Percentiles rank a stretch among this genome's conserved stretches.
Evolutionary conservation across 2,329 filamentous ascomycete genomes (phyloP).

Genomic region (Cladosporium sp.): DNA sequence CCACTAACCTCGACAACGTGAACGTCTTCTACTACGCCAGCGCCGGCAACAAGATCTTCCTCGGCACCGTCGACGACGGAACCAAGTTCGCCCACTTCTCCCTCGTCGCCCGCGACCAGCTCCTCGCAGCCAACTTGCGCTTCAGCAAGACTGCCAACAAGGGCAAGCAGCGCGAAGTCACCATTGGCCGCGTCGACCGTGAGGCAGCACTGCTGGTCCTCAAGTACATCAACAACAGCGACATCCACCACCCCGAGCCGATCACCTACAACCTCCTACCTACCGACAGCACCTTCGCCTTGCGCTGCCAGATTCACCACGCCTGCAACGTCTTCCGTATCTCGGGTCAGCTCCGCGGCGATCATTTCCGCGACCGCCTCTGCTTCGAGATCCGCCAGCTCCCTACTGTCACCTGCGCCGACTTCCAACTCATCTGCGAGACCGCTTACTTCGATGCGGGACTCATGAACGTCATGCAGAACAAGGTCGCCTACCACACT

Average conservation of each 20-base stretch:
- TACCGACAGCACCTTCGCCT: constrained; percentile 12
- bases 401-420: neutral
- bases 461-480: constrained; percentile 19
- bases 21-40: neutral
- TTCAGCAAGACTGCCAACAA: neutral
- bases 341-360: constrained; percentile 17
- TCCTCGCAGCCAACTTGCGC: neutral
- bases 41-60: neutral
- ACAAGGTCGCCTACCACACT: constrained; percentile 15
- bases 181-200: neutral
- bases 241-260: constrained; percentile 6
- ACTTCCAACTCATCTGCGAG: constrained; percentile 21
- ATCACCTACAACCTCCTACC: neutral
- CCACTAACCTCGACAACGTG: neutral
- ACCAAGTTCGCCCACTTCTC: neutral
- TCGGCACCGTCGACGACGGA: neutral
- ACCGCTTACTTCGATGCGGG: constrained; percentile 19
- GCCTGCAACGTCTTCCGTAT: constrained; percentile 18
- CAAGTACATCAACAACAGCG: constrained; percentile 19
- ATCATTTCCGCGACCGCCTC: constrained; percentile 19
- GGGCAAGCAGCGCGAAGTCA: neutral
- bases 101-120: neutral
- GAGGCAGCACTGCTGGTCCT: constrained; percentile 10
- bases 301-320: constrained; percentile 17
- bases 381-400: constrained; percentile 13